A percentile compares a stretch with the other conserved stretches of the same genome.
Evolutionary conservation across 768 basidiomycete species (phyloP).

Genomic region (Coprinopsis marcescibilis): DNA sequence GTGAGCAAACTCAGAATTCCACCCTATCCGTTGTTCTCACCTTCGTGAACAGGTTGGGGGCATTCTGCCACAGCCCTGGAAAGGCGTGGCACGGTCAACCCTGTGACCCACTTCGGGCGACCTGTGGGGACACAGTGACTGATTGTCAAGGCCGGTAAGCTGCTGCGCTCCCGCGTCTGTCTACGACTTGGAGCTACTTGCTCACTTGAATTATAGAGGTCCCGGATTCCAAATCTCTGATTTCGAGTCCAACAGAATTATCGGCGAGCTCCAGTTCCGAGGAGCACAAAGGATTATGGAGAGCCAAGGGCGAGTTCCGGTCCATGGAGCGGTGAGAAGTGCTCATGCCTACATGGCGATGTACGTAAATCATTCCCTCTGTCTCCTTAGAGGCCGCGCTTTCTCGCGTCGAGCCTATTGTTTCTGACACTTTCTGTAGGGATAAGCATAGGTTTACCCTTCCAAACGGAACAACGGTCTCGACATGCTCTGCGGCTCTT

Average conservation of each 20-base stretch:
- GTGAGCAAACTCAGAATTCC: constrained; percentile 40
- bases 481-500: constrained; percentile 75
- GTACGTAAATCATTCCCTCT: constrained; percentile 31
- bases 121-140: constrained; percentile 63
- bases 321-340: constrained; percentile 58
- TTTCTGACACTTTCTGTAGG: constrained; percentile 30
- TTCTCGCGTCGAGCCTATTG: background rate
- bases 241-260: constrained; percentile 70
- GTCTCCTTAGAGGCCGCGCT: background rate
- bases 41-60: constrained; percentile 46
- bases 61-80: constrained; percentile 76
- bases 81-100: constrained; percentile 57
- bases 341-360: constrained; percentile 71
- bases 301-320: constrained; percentile 30
- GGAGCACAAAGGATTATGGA: constrained; percentile 65
- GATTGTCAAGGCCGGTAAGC: constrained; percentile 66
- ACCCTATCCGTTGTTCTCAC: constrained; percentile 4
- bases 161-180: constrained; percentile 3
- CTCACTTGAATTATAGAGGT: constrained; percentile 37
- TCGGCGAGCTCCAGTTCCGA: constrained; percentile 63
- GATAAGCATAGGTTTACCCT: constrained; percentile 57
- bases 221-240: constrained; percentile 73
- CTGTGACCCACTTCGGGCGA: constrained; percentile 69
- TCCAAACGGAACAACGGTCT: constrained; percentile 58
- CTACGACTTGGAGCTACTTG: constrained; percentile 5